Percentiles rank a stretch among this genome's conserved stretches.
phyloP scores from a whole-genome alignment of 169 alveolate species.

The Plasmodium cynomolgi region DNA sequence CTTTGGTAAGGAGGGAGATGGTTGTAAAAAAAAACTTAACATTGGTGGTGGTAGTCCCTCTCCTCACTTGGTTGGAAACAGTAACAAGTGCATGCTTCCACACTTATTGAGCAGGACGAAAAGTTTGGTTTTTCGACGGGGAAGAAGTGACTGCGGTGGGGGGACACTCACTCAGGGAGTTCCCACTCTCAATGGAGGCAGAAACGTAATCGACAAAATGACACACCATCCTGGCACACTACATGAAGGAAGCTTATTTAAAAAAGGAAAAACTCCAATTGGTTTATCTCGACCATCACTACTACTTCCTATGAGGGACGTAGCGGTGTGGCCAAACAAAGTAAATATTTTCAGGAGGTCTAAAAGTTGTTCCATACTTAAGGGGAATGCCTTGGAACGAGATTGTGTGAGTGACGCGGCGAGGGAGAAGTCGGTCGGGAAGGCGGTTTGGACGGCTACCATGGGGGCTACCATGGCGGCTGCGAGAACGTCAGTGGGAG shows the following conservation, averaged over 20 bases:
- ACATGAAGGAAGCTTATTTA: not conserved
- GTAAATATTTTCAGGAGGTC: constrained; percentile 7
- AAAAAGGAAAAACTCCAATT: not conserved
- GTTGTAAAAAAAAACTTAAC: not conserved
- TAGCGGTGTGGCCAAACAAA: not conserved
- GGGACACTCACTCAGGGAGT: not conserved
- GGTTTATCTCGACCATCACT: not conserved
- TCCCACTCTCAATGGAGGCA: not conserved
- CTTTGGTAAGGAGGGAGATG: not conserved
- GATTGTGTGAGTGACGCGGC: not conserved
- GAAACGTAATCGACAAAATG: not conserved
- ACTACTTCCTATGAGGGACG: not conserved
- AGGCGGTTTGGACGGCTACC: not conserved
- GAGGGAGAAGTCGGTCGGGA: not conserved
- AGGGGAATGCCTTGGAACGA: not conserved
- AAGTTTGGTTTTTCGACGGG: not conserved
- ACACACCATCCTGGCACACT: not conserved
- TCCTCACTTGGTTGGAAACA: not conserved
- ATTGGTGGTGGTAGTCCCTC: not conserved
- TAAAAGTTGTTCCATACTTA: constrained; percentile 13
- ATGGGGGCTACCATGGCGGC: not conserved
- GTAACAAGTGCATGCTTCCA: not conserved
- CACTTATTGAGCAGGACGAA: constrained; percentile 13
- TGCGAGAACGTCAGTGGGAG: not conserved
- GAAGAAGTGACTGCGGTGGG: not conserved